A percentile compares a stretch with the other conserved stretches of the same genome.
Evolutionary conservation across 2,329 filamentous ascomycete genomes (phyloP).

Genomic region (Fusarium sp.): DNA sequence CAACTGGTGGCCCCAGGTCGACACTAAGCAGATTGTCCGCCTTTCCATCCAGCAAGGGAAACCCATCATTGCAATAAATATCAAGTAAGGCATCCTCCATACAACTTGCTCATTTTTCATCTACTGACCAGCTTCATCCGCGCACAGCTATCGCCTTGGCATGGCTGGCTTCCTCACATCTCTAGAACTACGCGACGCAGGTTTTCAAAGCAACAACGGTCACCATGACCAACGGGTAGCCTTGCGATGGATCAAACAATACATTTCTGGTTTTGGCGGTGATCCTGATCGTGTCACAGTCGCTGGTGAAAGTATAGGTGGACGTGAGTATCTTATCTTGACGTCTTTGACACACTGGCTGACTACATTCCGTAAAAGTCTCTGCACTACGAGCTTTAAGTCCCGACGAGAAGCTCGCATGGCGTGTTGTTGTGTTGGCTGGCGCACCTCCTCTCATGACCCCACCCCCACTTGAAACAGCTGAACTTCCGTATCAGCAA

Average conservation of each 20-base stretch:
- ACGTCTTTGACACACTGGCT: neutral
- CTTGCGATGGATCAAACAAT: constrained; percentile 3
- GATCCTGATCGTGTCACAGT: neutral
- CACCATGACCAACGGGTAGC: constrained; percentile 4
- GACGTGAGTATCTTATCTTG: neutral
- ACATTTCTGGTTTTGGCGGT: neutral
- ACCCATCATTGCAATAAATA: neutral
- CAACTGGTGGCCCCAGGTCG: constrained; percentile 10
- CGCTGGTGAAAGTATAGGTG: constrained; percentile 8
- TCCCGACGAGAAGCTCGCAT: too few relatives aligned
- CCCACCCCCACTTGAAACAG: too few relatives aligned
- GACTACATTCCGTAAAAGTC: too few relatives aligned
- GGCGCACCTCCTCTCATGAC: too few relatives aligned
- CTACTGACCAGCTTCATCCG: too few relatives aligned
- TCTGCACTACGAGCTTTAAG: too few relatives aligned
- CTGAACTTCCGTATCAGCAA: too few relatives aligned
- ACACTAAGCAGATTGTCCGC: constrained; percentile 1
- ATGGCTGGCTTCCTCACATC: constrained; percentile 9
- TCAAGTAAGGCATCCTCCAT: constrained; percentile 1
- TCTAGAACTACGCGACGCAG: neutral
- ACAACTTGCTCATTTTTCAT: too few relatives aligned
- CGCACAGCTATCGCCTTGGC: constrained; percentile 7
- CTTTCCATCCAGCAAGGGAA: neutral
- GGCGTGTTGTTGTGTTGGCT: too few relatives aligned
- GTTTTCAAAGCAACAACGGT: constrained; percentile 1